phyloP scores from a whole-genome alignment of 2,329 filamentous ascomycete species.

The Polychaeton citri region DNA sequence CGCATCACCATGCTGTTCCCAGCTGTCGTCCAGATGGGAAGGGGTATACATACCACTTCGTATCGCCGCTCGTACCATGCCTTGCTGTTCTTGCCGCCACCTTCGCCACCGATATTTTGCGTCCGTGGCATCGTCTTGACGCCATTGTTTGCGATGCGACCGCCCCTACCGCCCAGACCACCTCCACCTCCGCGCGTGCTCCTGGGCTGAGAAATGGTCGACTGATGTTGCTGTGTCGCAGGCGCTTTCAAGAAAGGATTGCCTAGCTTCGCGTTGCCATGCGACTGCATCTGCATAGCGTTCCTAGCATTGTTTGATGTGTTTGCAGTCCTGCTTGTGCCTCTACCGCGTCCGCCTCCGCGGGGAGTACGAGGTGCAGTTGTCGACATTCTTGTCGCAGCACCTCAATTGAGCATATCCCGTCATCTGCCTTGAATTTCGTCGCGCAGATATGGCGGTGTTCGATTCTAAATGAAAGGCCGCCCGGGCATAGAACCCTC shows the following conservation, averaged over 20 bases:
- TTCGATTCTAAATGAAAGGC: too few relatives aligned
- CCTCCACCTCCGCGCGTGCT: neutral
- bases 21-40: constrained; percentile 7
- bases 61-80: constrained; percentile 6
- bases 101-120: neutral
- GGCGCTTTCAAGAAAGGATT: neutral
- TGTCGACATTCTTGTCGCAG: neutral
- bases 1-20: constrained; percentile 14
- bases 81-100: neutral
- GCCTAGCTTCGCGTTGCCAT: neutral
- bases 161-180: neutral
- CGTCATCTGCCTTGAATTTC: neutral
- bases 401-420: neutral
- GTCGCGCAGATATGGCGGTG: too few relatives aligned
- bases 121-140: neutral
- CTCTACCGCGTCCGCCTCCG: neutral
- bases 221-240: neutral
- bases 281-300: neutral
- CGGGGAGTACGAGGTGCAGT: neutral
- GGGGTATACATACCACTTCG: constrained; percentile 9
- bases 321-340: neutral
- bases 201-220: neutral
- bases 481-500: too few relatives aligned
- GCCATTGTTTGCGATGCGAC: neutral
- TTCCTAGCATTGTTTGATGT: neutral